A percentile compares a stretch with the other conserved stretches of the same genome.
Conservation (phyloP, 768 basidiomycete genomes). For the Boletus patriciae region DNA sequence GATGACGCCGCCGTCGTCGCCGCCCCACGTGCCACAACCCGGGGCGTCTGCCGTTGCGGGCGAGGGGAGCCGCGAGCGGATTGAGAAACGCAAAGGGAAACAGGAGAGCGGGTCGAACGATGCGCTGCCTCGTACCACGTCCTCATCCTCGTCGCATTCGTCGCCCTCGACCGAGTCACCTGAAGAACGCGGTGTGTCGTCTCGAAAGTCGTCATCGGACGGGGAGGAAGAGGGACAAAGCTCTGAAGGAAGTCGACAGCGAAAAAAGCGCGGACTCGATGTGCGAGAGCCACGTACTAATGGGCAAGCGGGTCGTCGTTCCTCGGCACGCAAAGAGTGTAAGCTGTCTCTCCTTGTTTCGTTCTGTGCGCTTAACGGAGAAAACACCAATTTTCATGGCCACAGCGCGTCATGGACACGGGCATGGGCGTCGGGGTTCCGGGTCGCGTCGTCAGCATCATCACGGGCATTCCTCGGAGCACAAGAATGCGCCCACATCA, state of each 20-base stretch:
- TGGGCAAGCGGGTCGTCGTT: not conserved
- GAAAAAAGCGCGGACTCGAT: slow-evolving; percentile 23
- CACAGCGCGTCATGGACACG: slow-evolving; percentile 6
- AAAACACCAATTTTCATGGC: not conserved
- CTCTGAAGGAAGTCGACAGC: slow-evolving; percentile 14
- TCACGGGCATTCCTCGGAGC: slow-evolving; percentile 3
- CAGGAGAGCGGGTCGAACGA: slow-evolving; percentile 4
- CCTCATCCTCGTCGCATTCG: slow-evolving; percentile 15
- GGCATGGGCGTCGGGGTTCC: slow-evolving; percentile 9
- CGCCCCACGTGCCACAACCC: not conserved
- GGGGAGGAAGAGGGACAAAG: slow-evolving; percentile 12
- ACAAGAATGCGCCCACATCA: not conserved
- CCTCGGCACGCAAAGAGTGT: slow-evolving; percentile 18
- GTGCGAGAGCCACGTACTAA: not conserved
- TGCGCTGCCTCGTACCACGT: not conserved
- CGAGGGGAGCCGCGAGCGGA: slow-evolving; percentile 1
- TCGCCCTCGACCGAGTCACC: slow-evolving; percentile 9
- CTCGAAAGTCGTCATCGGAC: slow-evolving; percentile 10
- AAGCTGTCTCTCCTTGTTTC: not conserved
- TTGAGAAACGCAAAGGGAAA: slow-evolving; percentile 19
- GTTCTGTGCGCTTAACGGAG: not conserved
- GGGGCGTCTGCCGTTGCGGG: not conserved
- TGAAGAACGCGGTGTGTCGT: slow-evolving; percentile 8
- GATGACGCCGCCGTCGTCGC: slow-evolving; percentile 16
- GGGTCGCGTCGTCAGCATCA: slow-evolving; percentile 12